These are phyloP conservation scores for Gamarada debralockiae DNA, from an alignment of 495 filamentous ascomycete genomes.

Conservation along the genomic window DNA sequence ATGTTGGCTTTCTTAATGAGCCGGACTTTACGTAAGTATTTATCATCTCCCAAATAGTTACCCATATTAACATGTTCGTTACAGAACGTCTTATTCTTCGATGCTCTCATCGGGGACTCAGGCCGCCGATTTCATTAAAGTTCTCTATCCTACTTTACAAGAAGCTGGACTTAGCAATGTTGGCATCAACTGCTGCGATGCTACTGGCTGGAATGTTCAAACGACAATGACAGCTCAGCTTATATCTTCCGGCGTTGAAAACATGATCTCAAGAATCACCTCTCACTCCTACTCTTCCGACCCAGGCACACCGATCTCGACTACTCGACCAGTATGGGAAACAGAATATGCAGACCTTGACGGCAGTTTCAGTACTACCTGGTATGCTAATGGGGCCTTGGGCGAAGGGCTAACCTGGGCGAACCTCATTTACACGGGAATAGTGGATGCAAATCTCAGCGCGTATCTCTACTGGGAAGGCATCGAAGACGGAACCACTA, in stretches of 20 bases:
- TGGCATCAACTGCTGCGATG: conserved; percentile 48
- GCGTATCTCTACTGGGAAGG: conserved; percentile 53
- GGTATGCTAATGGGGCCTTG: conserved; percentile 37
- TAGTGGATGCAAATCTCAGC: conserved; percentile 39
- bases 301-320: conserved; percentile 34
- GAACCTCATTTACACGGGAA: conserved; percentile 40
- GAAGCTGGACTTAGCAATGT: conserved; percentile 32
- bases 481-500: conserved; percentile 27
- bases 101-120: not conserved
- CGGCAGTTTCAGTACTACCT: conserved; percentile 38
- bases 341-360: conserved; percentile 49
- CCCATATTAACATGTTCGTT: no score
- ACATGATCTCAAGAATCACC: conserved; percentile 37
- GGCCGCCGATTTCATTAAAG: conserved; percentile 47
- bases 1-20: conserved; percentile 55
- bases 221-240: conserved; percentile 38
- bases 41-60: no score
- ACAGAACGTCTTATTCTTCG: no score
- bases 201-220: conserved; percentile 41
- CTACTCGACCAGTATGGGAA: conserved; percentile 39
- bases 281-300: conserved; percentile 42
- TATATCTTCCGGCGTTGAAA: conserved; percentile 30
- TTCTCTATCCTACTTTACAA: conserved; percentile 41
- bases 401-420: conserved; percentile 54
- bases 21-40: conserved; percentile 42